phyloP scores from a whole-genome alignment of 2,329 filamentous ascomycete genomes.

The Blumeriella jaapii region DNA sequence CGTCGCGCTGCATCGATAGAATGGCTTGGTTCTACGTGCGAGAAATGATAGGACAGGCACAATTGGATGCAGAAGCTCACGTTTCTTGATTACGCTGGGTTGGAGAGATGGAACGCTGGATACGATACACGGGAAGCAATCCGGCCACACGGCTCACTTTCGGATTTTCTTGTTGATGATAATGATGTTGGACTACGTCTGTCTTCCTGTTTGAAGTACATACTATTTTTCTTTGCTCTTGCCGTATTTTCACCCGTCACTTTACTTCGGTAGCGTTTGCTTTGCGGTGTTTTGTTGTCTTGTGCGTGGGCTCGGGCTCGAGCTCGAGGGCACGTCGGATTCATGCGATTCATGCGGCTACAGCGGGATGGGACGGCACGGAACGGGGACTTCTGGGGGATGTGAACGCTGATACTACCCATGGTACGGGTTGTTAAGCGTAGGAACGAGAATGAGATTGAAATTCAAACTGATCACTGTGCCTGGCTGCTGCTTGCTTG shows the following conservation, averaged over 20 bases:
- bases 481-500: no score
- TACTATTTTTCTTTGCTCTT: neutral
- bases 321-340: neutral
- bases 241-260: constrained; percentile 1
- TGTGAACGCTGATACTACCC: no score
- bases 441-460: no score
- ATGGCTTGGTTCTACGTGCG: constrained; percentile 1
- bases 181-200: constrained; percentile 9
- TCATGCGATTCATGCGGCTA: neutral
- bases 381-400: neutral
- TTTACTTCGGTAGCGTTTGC: constrained; percentile 5
- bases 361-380: constrained; percentile 1
- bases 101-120: constrained; percentile 1
- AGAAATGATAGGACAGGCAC: neutral
- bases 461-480: no score
- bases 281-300: neutral
- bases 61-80: constrained; percentile 1
- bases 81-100: neutral
- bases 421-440: no score
- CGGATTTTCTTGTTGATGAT: constrained; percentile 7
- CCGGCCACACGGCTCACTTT: constrained; percentile 7
- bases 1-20: no score
- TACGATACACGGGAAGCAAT: constrained; percentile 4
- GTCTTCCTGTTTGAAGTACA: constrained; percentile 6
- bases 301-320: no score